Base-by-base conservation (phyloP, 2,329 filamentous ascomycete genomes). In the Fusarium veterinarium region DNA sequence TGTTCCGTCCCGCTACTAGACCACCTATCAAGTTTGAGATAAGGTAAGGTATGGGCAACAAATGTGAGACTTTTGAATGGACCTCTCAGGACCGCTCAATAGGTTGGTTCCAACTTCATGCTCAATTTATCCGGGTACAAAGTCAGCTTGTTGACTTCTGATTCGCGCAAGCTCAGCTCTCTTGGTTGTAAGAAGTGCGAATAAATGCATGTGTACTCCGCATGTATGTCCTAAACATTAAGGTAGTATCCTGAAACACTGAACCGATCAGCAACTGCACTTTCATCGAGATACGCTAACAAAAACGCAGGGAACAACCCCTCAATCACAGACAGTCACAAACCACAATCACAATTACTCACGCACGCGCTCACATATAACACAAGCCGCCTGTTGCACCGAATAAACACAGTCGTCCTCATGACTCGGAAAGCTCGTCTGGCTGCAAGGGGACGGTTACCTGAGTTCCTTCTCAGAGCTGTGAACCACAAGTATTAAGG, bases 341-440 rank as follows among this genome's bases (percentile, higher is more conserved):
- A 66, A 66, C 51, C 48, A 60, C 67, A 52, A 46, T 62, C 48
- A 55, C 46, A 59, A 33, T 56, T 35, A 67, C 64, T 60, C 52
- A 67, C 44, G 25, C 38, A 44, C 37, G 41, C 37, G 37, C 25
- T 49, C 33, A 59, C 40, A 41, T 38, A 44, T 23, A 57, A 69
- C 37, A 49, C 56, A 63, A 63, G 45, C 59, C 53, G 42, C 25
- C 44, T 57, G 71, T 73, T 57, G 71, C 46, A 74, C 71, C 64
- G 63, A 25, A 52, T 46, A 52, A 49, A 51, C 38, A 53, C 31
- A 45, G 38, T 40, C 46, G 63, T 61, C 51, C 67, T 71, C 67
- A 73, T 74, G 71, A 74, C 67, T 74, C 56, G 71, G 67, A 49
- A 48, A 68, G 38, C 37, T 49, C 23, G 35, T 31, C 56, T 53